Base-by-base conservation (phyloP, 75 land plant species). In the Pinus taeda region DNA sequence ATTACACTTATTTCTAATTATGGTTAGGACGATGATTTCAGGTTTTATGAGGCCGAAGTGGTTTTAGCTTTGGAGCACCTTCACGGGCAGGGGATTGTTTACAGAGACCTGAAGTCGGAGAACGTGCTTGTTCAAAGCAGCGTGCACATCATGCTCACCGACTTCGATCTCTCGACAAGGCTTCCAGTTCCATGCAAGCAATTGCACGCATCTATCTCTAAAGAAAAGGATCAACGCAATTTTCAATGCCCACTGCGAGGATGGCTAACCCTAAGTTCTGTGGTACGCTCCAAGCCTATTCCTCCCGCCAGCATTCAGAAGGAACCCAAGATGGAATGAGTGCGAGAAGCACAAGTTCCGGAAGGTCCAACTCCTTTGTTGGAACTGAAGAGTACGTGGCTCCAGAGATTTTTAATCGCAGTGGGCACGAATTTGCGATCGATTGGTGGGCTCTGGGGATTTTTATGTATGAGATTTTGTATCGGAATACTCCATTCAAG, bases 91-190 rank as follows among this genome's bases (percentile, higher is more conserved):
- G 84, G 88, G 30, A 81, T 90, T 65, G 92, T 79, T 37, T 92
- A 92, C 81, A 84, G 94, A 45, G 94, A 92, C 72, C 81, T 92
- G 1, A 92, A 92, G 80, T 92, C 94, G 20, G 94, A 92, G 79
- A 92, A 92, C 76, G 77, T 92, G 24, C 83, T 92, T 30, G 33
- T 92, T 8, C 94, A 82, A 36, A 57, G 71, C 24, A 74, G 79
- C 57, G 94, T 92, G 73, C 94, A 92, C 82, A 76, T 90, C 60
- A 82, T 79, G 29, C 84, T 92, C 76, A 84, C 94, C 24, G 94
- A 92, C 79, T 92, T 92, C 80, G 95, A 92, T 75, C 93, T 92
- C 70, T 92, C 93, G 39, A 80, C 84, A 3, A 73, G 18, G 61
- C 79, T 91, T 59, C 29, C 53, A 22, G 80, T 66, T 20, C 62